These are phyloP conservation scores for Pythium phragmitis DNA, from an alignment of 352 stramenopile species.

Conservation along the genomic window DNA sequence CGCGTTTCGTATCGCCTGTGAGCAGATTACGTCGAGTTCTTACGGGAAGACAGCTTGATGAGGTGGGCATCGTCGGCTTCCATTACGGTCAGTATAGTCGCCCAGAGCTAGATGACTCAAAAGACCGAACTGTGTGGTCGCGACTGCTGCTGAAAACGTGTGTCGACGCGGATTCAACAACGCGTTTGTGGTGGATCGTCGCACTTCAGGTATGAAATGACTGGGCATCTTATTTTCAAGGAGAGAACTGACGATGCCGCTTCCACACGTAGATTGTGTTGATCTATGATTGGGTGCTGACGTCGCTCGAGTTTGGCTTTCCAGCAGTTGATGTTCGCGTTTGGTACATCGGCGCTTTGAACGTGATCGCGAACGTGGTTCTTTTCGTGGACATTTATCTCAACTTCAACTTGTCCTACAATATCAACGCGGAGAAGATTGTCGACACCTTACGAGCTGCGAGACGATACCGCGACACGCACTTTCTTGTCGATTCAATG, in stretches of 20 bases:
- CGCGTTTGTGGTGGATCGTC: not conserved
- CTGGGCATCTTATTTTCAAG: not conserved
- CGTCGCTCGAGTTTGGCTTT: constrained; percentile 58
- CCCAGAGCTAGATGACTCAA: not conserved
- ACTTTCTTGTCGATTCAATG: constrained; percentile 44
- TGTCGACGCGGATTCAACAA: constrained; percentile 4
- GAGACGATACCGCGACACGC: constrained; percentile 33
- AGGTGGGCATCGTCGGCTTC: not conserved
- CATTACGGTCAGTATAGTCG: constrained; percentile 26
- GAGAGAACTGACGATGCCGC: too few relatives aligned
- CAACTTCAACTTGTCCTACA: constrained; percentile 62
- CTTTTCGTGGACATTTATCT: constrained; percentile 48
- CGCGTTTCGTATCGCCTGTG: not conserved
- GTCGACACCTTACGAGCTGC: constrained; percentile 40
- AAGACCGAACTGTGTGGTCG: not conserved
- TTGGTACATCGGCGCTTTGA: constrained; percentile 32
- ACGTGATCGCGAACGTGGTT: constrained; percentile 33
- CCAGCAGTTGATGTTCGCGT: constrained; percentile 35
- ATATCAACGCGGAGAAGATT: constrained; percentile 52
- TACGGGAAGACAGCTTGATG: constrained; percentile 3
- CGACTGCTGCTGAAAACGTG: constrained; percentile 12
- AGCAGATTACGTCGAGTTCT: constrained; percentile 14
- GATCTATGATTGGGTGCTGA: constrained; percentile 47
- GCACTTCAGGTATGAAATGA: constrained; percentile 17
- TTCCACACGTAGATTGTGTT: constrained; percentile 16